These are phyloP conservation scores for Wolfiporia cocos DNA, from an alignment of 1,284 basidiomycete species.

Conservation along the genomic window DNA sequence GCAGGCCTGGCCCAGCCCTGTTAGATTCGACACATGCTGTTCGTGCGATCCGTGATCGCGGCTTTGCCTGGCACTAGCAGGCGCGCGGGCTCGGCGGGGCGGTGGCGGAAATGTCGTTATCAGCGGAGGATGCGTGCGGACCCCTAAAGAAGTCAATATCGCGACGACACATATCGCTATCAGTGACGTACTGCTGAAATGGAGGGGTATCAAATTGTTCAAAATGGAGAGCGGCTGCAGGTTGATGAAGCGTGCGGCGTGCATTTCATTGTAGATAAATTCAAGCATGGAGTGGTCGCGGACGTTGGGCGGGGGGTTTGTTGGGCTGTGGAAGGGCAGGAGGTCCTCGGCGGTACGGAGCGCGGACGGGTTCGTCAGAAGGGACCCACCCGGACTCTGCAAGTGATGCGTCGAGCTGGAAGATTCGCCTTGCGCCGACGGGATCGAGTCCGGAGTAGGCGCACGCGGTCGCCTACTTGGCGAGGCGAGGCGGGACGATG, in stretches of 20 bases:
- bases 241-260: slow-evolving; percentile 60
- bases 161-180: slow-evolving; percentile 1
- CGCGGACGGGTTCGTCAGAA: too few species aligned
- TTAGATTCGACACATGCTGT: not conserved
- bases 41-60: not conserved
- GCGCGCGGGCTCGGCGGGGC: not conserved
- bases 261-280: slow-evolving; percentile 61
- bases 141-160: slow-evolving; percentile 33
- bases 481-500: too few species aligned
- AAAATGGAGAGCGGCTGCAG: slow-evolving; percentile 53
- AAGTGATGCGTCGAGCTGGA: too few species aligned
- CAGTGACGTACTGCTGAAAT: slow-evolving; percentile 47
- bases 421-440: too few species aligned
- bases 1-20: too few species aligned
- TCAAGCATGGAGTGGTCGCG: slow-evolving; percentile 63
- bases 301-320: slow-evolving; percentile 38
- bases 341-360: not conserved
- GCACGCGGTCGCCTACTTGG: too few species aligned
- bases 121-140: slow-evolving; percentile 56
- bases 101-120: slow-evolving; percentile 51
- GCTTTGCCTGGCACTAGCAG: not conserved
- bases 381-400: too few species aligned
- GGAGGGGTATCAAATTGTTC: slow-evolving; percentile 45
- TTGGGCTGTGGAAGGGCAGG: slow-evolving; percentile 10
- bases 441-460: too few species aligned